Evolutionary conservation across 306 rosid species (phyloP).

Genomic region (Quercus bicolor): DNA sequence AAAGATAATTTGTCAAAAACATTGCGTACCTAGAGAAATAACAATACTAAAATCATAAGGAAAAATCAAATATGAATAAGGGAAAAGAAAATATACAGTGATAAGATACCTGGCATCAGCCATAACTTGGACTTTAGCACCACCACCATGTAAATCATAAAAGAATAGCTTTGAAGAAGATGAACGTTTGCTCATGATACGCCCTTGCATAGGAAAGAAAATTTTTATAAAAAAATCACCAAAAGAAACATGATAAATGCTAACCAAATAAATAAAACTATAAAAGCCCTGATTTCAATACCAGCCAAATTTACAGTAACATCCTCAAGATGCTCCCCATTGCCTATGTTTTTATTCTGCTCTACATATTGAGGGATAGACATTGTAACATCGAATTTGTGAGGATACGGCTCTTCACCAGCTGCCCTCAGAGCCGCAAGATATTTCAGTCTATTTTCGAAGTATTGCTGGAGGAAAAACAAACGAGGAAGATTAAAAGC

Average conservation of each 20-base stretch:
- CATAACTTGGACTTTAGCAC: conserved; percentile 81
- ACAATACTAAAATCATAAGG: not conserved
- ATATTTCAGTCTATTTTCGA: conserved; percentile 68
- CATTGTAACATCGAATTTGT: conserved; percentile 64
- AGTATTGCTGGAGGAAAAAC: conserved; percentile 66
- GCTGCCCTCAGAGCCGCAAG: conserved; percentile 54
- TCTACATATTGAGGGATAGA: conserved; percentile 31
- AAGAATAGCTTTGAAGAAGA: conserved; percentile 71
- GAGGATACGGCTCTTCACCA: conserved; percentile 72
- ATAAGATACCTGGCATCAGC: conserved; percentile 68
- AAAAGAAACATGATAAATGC: too few species aligned
- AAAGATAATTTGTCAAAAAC: not conserved
- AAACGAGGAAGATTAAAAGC: not conserved
- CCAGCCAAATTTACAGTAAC: conserved; percentile 65
- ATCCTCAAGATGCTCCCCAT: conserved; percentile 82
- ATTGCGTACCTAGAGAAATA: not conserved
- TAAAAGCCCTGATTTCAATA: conserved; percentile 16
- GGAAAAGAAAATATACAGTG: not conserved
- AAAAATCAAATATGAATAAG: not conserved
- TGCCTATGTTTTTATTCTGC: conserved; percentile 37
- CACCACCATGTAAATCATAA: conserved; percentile 68
- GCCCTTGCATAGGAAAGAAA: too few species aligned
- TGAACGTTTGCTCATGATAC: conserved; percentile 25
- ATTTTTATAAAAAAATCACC: too few species aligned
- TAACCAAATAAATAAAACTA: not conserved